Evolutionary conservation across 768 basidiomycete species (phyloP).

Genomic region (Pulveroboletus sp.): DNA sequence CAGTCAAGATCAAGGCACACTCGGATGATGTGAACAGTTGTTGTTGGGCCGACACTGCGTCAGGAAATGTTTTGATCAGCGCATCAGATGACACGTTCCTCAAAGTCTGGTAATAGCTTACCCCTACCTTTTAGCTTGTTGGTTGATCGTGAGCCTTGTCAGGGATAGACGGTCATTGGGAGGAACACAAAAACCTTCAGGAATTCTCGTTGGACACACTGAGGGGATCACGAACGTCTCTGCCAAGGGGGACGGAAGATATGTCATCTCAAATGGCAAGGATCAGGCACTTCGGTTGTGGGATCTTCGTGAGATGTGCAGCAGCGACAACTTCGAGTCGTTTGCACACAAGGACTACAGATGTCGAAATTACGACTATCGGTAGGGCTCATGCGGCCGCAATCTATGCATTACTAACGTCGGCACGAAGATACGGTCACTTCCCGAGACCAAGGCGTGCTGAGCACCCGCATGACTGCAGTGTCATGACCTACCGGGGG

Average conservation of each 20-base stretch:
- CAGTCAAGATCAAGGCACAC: slow-evolving; percentile 86
- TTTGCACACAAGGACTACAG: slow-evolving; percentile 51
- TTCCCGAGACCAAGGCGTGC: slow-evolving; percentile 59
- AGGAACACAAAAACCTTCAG: slow-evolving; percentile 68
- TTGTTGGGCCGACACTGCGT: slow-evolving; percentile 91
- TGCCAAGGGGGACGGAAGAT: slow-evolving; percentile 94
- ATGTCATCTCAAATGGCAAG: slow-evolving; percentile 93
- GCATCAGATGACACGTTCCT: slow-evolving; percentile 93
- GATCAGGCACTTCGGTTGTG: slow-evolving; percentile 89
- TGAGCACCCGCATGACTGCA: slow-evolving; percentile 85
- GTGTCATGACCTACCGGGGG: slow-evolving; percentile 93
- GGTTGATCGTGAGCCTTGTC: not conserved
- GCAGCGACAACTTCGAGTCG: slow-evolving; percentile 59
- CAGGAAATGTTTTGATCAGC: slow-evolving; percentile 91
- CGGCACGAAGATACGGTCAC: slow-evolving; percentile 45
- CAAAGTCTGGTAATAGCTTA: slow-evolving; percentile 80
- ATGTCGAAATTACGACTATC: slow-evolving; percentile 68
- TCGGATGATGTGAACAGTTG: slow-evolving; percentile 90
- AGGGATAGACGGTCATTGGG: slow-evolving; percentile 52
- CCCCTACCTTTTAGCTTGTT: not conserved
- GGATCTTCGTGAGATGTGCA: slow-evolving; percentile 92
- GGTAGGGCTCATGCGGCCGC: slow-evolving; percentile 42
- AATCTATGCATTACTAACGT: slow-evolving; percentile 7
- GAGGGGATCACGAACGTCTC: slow-evolving; percentile 95
- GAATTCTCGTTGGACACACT: slow-evolving; percentile 91